Base-by-base conservation (phyloP, 129 eudicot species). In the Saposhnikovia divaricata region DNA sequence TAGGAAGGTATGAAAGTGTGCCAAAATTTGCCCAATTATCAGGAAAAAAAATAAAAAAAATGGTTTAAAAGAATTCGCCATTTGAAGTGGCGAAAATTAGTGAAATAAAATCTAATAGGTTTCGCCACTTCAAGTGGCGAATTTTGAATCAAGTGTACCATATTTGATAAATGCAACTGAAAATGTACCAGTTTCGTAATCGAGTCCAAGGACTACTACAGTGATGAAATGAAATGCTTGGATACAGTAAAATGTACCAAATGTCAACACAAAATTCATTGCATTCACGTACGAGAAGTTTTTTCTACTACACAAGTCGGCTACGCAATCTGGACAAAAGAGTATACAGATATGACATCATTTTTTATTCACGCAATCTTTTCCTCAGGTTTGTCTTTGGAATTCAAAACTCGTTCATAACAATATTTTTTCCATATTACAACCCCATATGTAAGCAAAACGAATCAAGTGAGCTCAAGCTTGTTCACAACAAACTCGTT, bases 241-340 rank as follows among this genome's bases (percentile, higher is more conserved):
- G 47, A 18, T 23, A n/a, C n/a, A n/a, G n/a, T n/a, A 21, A 15
- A 4, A 6, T 9, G 16, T 42, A 23, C 25, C 55, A 73, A 73
- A 73, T 73, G 77, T 73, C 77, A 73, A 73, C 77, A 73, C 77
- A 43, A 11, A 11, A 72, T 72, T 72, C 77, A 44, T 73, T 73
- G 77, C 77, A 23, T 73, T 72, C 44, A 37, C 44, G 46, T 71
- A 40, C 27, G 9, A 23, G 8, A 5, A 40, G 21, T 40, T 40
- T 44, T 73, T 31, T 69, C 19, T 13, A 3, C 2, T n/a, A 43
- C 55, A 42, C 53, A 73, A 73, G 31, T 73, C 21, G 51, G 27
- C 8, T 73, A 13, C 77, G 57, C 55, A 73, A 43, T n/a, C 50
- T 9, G 44, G 13, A 34, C 0, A 0, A 39, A 0, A 39, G 12